These are phyloP conservation scores for Cystobasidium tubakii DNA, from an alignment of 768 basidiomycete species.

Conservation along the genomic window DNA sequence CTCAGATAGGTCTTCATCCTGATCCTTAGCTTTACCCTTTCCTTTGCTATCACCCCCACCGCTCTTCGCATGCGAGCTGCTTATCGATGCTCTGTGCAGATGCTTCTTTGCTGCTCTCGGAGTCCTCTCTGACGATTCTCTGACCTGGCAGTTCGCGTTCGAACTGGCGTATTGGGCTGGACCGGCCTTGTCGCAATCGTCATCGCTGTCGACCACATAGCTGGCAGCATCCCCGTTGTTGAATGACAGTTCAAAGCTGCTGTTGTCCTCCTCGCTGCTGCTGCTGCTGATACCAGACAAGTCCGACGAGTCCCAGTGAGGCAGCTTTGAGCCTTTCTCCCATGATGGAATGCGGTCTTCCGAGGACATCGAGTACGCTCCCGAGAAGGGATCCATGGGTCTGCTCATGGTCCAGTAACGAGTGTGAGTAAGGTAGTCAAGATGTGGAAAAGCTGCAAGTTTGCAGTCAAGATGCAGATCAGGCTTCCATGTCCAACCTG, in stretches of 20 bases:
- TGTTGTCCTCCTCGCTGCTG: neutral
- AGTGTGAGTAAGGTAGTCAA: neutral
- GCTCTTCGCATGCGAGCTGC: neutral
- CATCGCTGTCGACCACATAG: neutral
- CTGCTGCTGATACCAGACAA: constrained; percentile 13
- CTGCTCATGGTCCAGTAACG: neutral
- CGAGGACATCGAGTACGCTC: neutral
- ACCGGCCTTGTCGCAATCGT: neutral
- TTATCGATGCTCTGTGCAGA: neutral
- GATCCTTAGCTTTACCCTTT: constrained; percentile 15
- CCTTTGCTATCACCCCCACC: constrained; percentile 13
- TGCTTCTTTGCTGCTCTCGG: neutral
- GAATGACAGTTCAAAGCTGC: neutral
- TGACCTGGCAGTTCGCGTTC: neutral
- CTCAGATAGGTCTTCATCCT: neutral
- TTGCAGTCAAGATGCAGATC: neutral
- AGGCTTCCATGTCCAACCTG: too few relatives aligned
- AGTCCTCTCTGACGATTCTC: neutral
- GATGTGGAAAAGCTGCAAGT: neutral
- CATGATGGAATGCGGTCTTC: constrained; percentile 14
- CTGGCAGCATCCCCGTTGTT: neutral
- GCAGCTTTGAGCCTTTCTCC: constrained; percentile 26
- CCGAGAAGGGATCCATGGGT: constrained; percentile 14
- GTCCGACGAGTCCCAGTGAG: constrained; percentile 13
- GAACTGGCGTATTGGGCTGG: neutral